phyloP scores from a whole-genome alignment of 2,329 filamentous ascomycete genomes.

The Aspergillus sergii region DNA sequence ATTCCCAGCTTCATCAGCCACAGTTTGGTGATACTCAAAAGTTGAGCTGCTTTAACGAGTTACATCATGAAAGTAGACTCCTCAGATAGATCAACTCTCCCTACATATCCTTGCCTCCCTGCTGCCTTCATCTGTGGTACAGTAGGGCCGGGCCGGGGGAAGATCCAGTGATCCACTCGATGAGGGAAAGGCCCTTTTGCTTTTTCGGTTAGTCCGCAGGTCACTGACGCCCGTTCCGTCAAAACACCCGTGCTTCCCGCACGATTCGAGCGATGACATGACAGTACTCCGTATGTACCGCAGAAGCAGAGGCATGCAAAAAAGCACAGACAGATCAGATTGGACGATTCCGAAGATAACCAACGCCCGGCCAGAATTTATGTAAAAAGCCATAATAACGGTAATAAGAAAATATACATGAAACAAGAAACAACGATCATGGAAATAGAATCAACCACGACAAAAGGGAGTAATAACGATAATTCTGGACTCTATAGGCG shows the following conservation, averaged over 20 bases:
- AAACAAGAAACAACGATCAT: background rate
- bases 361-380: background rate
- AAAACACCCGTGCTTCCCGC: conserved; percentile 9
- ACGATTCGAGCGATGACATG: conserved; percentile 20
- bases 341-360: background rate
- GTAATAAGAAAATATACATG: background rate
- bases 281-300: conserved; percentile 17
- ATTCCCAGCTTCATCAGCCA: conserved; percentile 10
- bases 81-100: background rate
- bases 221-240: background rate
- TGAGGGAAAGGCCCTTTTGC: conserved; percentile 12
- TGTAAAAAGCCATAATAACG: background rate
- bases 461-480: background rate
- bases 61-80: background rate
- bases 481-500: background rate
- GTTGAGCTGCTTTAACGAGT: background rate
- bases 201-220: conserved; percentile 11
- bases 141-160: conserved; percentile 27
- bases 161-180: conserved; percentile 25
- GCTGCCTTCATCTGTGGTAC: conserved; percentile 20
- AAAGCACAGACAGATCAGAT: conserved; percentile 25
- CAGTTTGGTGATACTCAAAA: background rate
- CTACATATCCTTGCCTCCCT: background rate
- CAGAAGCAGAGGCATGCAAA: conserved; percentile 22
- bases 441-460: background rate